Evolutionary conservation across 169 alveolate genomes (phyloP), one percentile per base, ranked within the genome.

Genomic region (Ichthyophthirius multifiliis): DNA sequence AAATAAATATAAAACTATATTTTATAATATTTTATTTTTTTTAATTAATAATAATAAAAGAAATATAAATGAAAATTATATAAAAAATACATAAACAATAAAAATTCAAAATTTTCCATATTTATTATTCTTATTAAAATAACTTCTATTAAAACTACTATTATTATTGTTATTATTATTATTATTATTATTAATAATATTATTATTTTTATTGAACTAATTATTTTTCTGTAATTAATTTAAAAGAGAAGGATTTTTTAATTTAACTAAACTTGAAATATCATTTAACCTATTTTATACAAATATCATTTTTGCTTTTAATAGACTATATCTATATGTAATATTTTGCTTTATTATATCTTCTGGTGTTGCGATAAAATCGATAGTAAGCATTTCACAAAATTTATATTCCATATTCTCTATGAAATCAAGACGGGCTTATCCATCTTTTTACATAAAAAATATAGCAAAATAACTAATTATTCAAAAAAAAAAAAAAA

Each of bases 401-500:
- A 97, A 96, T 88, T 97, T 98, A 90, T 97, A 98, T 89, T 96
- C 99, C 92, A 94, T 92, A 85, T 94, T 94, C 94, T 96, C 93
- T 67, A 96, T 92, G 84, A 96, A 94, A 83, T 96, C 97, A 32
- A 96, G 80, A 16, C 94, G 91, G 16, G 97, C 98, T 46, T 80
- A 76, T 43, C 98, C 97, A 55, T 91, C 94, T 64, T 91, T 82
- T 48, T 92, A 90, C 95, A 95, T 91, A 55, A 94, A 84, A 82
- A 96, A 90, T 23, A 96, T 94, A 34, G 97, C 97, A 75, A 96
- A 91, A 83, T 91, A 96, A 82, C 83, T 76, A 62, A 37, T 18
- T 5, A 23, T 1, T 20, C 39, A 34, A 20, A 34, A 37, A 34
- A 27, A 31, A 5, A 10, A 20, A 47, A 20, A 20, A 47, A 47